Conservation (phyloP, 2,329 filamentous ascomycete species). For the Ophiocordyceps camponoti-saundersi region DNA sequence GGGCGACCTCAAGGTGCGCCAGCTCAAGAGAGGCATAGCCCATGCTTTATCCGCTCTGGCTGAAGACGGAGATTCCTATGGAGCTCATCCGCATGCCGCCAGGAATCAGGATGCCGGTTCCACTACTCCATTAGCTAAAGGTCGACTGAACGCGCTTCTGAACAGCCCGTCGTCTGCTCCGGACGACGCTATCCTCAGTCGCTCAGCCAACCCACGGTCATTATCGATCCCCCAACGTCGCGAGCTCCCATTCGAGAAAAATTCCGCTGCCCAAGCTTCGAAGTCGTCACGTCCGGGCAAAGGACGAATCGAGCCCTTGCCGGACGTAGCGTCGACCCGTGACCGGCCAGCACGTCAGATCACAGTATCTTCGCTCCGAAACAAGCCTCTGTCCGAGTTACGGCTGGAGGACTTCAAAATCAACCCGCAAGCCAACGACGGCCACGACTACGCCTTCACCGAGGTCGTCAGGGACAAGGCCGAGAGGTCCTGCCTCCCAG, state of each 20-base stretch:
- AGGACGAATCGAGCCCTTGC: background rate
- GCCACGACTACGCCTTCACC: conserved; percentile 53
- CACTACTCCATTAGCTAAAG: conserved; percentile 5
- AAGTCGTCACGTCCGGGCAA: background rate
- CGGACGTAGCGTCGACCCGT: background rate
- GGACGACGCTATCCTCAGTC: conserved; percentile 8
- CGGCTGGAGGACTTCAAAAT: conserved; percentile 62
- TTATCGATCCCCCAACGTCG: conserved; percentile 21
- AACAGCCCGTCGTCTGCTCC: conserved; percentile 7
- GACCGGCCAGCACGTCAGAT: background rate
- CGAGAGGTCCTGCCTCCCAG: conserved; percentile 52
- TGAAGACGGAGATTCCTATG: conserved; percentile 26
- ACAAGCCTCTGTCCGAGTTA: conserved; percentile 38
- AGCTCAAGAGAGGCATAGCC: conserved; percentile 10
- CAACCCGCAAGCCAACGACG: conserved; percentile 56
- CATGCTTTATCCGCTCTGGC: conserved; percentile 25
- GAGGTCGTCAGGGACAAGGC: conserved; percentile 58
- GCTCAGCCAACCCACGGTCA: conserved; percentile 7
- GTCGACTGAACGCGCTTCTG: conserved; percentile 16
- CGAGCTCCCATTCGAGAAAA: conserved; percentile 22
- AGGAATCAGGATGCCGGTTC: conserved; percentile 3
- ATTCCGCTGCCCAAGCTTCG: conserved; percentile 1
- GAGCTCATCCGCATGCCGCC: background rate
- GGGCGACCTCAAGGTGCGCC: conserved; percentile 6
- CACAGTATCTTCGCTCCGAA: conserved; percentile 28